Conservation (phyloP, 805 yeast species). For the Barnettozyma sp. region DNA sequence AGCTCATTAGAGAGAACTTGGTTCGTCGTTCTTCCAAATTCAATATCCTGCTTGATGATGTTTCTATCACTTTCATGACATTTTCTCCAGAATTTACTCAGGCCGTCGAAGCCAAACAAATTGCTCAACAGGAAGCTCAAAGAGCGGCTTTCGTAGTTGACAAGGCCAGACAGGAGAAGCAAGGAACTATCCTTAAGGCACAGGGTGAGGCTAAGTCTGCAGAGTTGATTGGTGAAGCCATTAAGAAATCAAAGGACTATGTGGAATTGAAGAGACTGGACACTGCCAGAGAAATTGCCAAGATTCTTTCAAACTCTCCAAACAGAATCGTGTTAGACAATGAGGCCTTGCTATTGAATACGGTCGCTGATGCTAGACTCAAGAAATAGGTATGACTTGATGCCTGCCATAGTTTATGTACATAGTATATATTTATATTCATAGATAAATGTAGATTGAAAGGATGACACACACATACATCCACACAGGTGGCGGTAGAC, state of each 20-base stretch:
- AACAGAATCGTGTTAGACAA: conserved; percentile 88
- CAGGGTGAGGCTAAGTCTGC: conserved; percentile 99
- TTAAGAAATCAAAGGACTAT: conserved; percentile 91
- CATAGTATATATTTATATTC: conserved; percentile 5
- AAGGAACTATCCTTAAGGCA: conserved; percentile 93
- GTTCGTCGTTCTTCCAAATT: conserved; percentile 88
- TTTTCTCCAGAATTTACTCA: conserved; percentile 96
- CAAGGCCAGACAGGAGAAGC: conserved; percentile 95
- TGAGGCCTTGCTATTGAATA: conserved; percentile 85
- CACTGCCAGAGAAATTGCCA: conserved; percentile 94
- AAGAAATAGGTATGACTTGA: conserved; percentile 20
- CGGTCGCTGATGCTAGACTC: conserved; percentile 68
- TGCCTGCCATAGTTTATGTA: conserved; percentile 1
- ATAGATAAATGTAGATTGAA: too few species aligned
- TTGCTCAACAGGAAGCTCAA: conserved; percentile 99
- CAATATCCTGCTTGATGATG: conserved; percentile 87
- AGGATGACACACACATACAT: too few species aligned
- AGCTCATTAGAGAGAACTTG: conserved; percentile 84
- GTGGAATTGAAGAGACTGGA: conserved; percentile 95
- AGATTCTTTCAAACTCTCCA: conserved; percentile 77
- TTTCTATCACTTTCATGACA: conserved; percentile 93
- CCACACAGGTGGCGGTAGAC: too few species aligned
- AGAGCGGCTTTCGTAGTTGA: conserved; percentile 96
- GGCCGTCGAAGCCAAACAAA: conserved; percentile 98
- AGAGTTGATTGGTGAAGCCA: conserved; percentile 97